Conservation (phyloP, 495 filamentous ascomycete genomes). For the Aspergillus egyptiacus region DNA sequence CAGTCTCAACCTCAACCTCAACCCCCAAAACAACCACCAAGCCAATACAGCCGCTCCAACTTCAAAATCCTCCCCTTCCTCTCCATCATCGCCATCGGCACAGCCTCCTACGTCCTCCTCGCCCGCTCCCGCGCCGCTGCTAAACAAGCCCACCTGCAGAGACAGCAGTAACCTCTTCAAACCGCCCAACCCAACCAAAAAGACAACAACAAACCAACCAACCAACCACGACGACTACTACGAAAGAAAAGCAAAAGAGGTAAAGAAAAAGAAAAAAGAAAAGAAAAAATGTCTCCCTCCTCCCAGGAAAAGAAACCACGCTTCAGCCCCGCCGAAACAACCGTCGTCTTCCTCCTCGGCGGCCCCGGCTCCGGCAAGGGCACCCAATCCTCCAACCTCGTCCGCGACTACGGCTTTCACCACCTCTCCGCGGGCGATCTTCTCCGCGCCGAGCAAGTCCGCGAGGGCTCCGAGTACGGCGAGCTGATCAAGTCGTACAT, state of each 20-base stretch:
- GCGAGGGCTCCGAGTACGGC: slow-evolving; percentile 78
- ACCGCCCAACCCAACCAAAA: slow-evolving; percentile 12
- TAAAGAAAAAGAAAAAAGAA: slow-evolving; percentile 24
- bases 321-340: slow-evolving; percentile 73
- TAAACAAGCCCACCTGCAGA: slow-evolving; percentile 14
- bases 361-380: slow-evolving; percentile 53
- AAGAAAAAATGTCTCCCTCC: slow-evolving; percentile 2
- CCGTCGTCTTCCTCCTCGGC: slow-evolving; percentile 66
- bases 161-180: too few species aligned
- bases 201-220: slow-evolving; percentile 5
- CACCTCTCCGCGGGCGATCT: slow-evolving; percentile 93
- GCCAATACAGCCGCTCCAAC: slow-evolving; percentile 36
- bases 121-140: slow-evolving; percentile 52
- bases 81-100: slow-evolving; percentile 51
- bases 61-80: slow-evolving; percentile 64
- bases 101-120: slow-evolving; percentile 55
- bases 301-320: slow-evolving; percentile 45
- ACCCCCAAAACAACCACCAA: slow-evolving; percentile 14
- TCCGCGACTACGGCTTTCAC: slow-evolving; percentile 82
- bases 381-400: slow-evolving; percentile 81
- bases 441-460: slow-evolving; percentile 85
- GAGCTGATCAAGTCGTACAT: slow-evolving; percentile 86
- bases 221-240: not conserved
- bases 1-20: not conserved
- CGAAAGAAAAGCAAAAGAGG: slow-evolving; percentile 1